Percentiles rank a stretch among this genome's conserved stretches.
phyloP scores from a whole-genome alignment of 331 rosid species.

The Quercus tomentella region DNA sequence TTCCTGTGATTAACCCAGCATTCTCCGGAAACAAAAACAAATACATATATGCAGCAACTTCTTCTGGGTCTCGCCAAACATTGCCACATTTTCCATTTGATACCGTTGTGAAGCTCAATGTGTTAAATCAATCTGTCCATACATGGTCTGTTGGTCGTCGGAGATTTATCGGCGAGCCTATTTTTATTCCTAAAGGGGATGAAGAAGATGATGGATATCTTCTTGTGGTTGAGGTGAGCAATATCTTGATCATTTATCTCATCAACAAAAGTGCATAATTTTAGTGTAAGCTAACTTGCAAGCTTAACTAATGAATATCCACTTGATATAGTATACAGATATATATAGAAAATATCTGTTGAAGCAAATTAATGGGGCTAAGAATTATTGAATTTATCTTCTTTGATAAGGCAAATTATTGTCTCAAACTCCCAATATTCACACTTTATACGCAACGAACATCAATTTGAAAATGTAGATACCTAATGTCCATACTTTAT shows the following conservation, averaged over 20 bases:
- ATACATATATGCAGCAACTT: constrained; percentile 66
- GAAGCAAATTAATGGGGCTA: too few relatives aligned
- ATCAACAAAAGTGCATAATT: too few relatives aligned
- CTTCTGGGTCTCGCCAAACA: constrained; percentile 65
- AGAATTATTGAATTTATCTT: too few relatives aligned
- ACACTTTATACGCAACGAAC: fast-evolving
- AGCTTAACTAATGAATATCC: too few relatives aligned
- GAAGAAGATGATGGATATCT: constrained; percentile 80
- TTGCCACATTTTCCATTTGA: constrained; percentile 86
- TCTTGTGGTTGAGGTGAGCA: constrained; percentile 78
- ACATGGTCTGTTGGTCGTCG: constrained; percentile 73
- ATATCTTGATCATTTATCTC: not conserved
- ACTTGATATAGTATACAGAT: too few relatives aligned
- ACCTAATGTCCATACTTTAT: too few relatives aligned
- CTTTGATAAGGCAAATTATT: too few relatives aligned
- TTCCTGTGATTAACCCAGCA: constrained; percentile 64
- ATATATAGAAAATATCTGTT: too few relatives aligned
- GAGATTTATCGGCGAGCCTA: constrained; percentile 81
- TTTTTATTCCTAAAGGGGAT: constrained; percentile 59
- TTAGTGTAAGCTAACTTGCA: too few relatives aligned
- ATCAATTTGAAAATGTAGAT: too few relatives aligned
- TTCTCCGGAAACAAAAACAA: constrained; percentile 61
- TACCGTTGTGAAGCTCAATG: constrained; percentile 56
- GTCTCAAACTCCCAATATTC: too few relatives aligned
- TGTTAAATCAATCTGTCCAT: constrained; percentile 23